A percentile compares a stretch with the other conserved stretches of the same genome.
phyloP scores from a whole-genome alignment of 192 early-diverging fungal species.

The Diversispora eburnea region DNA sequence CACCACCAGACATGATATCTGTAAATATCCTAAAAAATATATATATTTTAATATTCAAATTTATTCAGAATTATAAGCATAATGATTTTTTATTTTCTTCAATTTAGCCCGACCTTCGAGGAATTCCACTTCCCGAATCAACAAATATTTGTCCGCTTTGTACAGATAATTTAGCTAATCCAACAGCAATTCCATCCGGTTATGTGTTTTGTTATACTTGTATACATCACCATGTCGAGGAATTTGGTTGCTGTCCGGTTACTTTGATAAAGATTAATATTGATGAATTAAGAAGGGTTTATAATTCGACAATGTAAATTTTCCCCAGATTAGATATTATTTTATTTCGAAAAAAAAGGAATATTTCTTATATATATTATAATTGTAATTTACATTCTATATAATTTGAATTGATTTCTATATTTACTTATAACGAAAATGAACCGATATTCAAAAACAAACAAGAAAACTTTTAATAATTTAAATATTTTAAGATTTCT shows the following conservation, averaged over 20 bases:
- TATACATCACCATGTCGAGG: constrained; percentile 70
- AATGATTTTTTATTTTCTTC: constrained; percentile 5
- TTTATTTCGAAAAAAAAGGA: too few relatives aligned
- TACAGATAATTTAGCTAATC: constrained; percentile 66
- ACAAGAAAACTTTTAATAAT: too few relatives aligned
- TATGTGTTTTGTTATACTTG: constrained; percentile 96
- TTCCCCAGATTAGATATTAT: too few relatives aligned
- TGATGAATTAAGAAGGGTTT: constrained; percentile 67
- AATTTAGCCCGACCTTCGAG: constrained; percentile 65
- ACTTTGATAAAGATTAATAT: constrained; percentile 54
- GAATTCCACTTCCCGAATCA: constrained; percentile 67
- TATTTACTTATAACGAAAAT: too few relatives aligned
- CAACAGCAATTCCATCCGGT: constrained; percentile 80
- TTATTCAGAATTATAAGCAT: not conserved
- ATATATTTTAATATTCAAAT: not conserved
- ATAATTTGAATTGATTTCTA: too few relatives aligned
- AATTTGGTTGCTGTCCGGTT: constrained; percentile 73
- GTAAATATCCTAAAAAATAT: constrained; percentile 35
- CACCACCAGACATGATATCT: constrained; percentile 69
- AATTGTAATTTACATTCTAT: too few relatives aligned
- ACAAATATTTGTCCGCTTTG: constrained; percentile 82
- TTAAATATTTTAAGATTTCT: too few relatives aligned
- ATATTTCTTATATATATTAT: too few relatives aligned
- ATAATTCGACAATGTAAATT: constrained; percentile 40
- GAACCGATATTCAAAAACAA: too few relatives aligned